A percentile compares a stretch with the other conserved stretches of the same genome.
Evolutionary conservation across 208 protist genomes (phyloP).

Genomic region (Trypanosoma theileri): DNA sequence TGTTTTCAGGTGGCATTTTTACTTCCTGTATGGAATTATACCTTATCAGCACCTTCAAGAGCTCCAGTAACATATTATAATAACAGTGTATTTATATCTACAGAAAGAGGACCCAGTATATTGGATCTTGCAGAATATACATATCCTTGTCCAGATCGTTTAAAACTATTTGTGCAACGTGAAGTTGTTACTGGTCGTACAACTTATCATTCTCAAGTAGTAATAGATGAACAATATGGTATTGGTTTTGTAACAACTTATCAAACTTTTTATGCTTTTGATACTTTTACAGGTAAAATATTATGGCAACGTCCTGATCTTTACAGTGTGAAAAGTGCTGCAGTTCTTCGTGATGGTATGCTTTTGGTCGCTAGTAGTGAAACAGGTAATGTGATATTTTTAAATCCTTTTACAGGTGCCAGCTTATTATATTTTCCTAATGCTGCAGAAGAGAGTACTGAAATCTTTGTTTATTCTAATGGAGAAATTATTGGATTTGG

Average conservation of each 20-base stretch:
- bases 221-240: conserved; percentile 20
- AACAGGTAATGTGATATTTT: conserved; percentile 3
- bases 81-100: conserved; percentile 24
- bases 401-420: conserved; percentile 27
- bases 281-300: conserved; percentile 11
- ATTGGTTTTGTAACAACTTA: conserved; percentile 26
- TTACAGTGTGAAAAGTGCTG: not conserved
- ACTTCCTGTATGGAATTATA: conserved; percentile 21
- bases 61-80: conserved; percentile 29
- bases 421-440: conserved; percentile 14
- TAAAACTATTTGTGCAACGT: conserved; percentile 2
- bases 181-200: not conserved
- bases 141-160: conserved; percentile 25
- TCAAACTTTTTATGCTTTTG: conserved; percentile 25
- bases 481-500: conserved; percentile 10
- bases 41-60: conserved; percentile 1
- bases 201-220: conserved; percentile 12
- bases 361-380: conserved; percentile 5
- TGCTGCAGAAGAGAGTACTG: not conserved
- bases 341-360: conserved; percentile 15
- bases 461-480: conserved; percentile 5
- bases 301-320: conserved; percentile 23
- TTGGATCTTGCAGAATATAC: conserved; percentile 16
- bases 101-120: not conserved
- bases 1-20: conserved; percentile 16